Base-by-base conservation (phyloP, 140 eudicot genomes). In the Oenanthe javanica region DNA sequence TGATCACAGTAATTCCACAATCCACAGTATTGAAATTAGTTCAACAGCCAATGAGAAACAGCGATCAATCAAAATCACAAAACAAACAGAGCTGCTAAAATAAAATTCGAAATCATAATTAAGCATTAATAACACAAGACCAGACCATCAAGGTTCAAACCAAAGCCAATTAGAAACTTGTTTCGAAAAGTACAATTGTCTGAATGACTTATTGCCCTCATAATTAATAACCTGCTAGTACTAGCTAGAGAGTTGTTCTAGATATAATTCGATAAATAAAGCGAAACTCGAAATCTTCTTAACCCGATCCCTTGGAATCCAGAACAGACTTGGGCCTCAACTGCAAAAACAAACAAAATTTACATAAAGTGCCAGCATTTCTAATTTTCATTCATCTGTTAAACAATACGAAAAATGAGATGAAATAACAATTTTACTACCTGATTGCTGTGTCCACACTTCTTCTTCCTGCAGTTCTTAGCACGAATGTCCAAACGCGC, bases 401-500 rank as follows among this genome's bases (percentile, higher is more conserved):
- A 1, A 25, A 63, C 4, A 1, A 6, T 1, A 6, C 4, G 5
- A 23, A 21, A 23, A 9, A 63, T 63, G 14, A 63, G 5, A 19
- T n/a, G 59, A 54, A 54, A 54, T 54, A 4, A 54, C 16, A 15
- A 4, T n/a, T 2, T 61, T 6, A 19, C 5, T 63, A 45, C 78
- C 78, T 75, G 59, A 25, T 75, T 75, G 78, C 61, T 72, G 13
- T 81, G 78, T 1, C 78, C 78, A 48, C 78, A 75, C 63, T 75
- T 75, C 79, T 83, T 83, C 79, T 83, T 83, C 36, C 86, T 48
- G 75, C 86, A 83, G 49, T 83, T 78, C 9, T 52, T 78, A 5
- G 86, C 86, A 51, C 82, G 79, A 9, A 74, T 82, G 8, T 78
- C 82, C 64, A 83, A 75, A 21, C 86, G 86, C 16, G 86, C 86